Evolutionary conservation across 441 rosid genomes (phyloP), one percentile per base, ranked within the genome.

Genomic region (Gossypium schwendimanii): DNA sequence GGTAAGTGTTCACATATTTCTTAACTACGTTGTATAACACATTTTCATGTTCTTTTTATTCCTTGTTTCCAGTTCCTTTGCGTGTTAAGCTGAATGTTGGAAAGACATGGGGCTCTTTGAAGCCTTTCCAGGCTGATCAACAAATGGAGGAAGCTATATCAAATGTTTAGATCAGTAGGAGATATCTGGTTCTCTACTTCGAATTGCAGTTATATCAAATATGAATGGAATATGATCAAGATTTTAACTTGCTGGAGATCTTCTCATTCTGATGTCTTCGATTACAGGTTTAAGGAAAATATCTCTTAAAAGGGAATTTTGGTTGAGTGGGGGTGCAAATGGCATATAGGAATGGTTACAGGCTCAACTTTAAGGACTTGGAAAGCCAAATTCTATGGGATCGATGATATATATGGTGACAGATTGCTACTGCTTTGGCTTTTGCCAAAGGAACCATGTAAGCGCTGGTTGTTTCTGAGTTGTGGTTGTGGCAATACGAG

Each of bases 31-130:
- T 31, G 55, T 39, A 58, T 53, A 45, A 50, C 39, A 23, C 45
- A 44, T 68, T 21, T 67, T 70, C 33, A 78, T 26, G 45, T 14
- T 12, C 66, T 0, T 55, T 47, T 52, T 69, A 31, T 52, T 14
- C 4, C 79, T 71, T 50, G 53, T 69, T 71, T 82, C 65, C 89
- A 95, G 98, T 93, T 77, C 98, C 99, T 63, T 77, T 95, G 82
- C 93, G 69, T 69, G 95, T 90, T 82, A 93, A 95, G 83, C 73
- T 91, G 78, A 87, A 88, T 79, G 82, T 89, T 79, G 99, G 99
- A 81, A 93, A 83, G 81, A 90, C 97, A 6, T 95, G 98, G 99
- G 99, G 99, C 69, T 86, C 95, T 52, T 79, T 91, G 88, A 84
- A 89, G 87, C 83, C 94, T 72, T 82, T 82, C 58, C 82, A 78